Evolutionary conservation across 2,329 filamentous ascomycete species (phyloP).

Genomic region (Fusarium sp.): DNA sequence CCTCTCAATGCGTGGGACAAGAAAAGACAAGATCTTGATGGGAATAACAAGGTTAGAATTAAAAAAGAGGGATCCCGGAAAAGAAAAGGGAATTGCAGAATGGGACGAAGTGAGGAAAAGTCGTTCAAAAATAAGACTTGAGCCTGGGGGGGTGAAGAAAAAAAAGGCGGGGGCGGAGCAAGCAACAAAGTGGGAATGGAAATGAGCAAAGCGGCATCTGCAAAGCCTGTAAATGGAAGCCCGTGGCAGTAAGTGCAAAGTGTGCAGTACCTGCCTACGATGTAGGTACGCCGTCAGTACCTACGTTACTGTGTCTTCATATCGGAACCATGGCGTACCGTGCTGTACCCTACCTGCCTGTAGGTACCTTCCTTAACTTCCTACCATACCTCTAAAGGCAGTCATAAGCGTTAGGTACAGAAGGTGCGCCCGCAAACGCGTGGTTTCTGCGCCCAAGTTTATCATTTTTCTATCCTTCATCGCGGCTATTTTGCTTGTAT

Average conservation of each 20-base stretch:
- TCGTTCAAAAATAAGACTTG: constrained; percentile 36
- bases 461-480: constrained; percentile 16
- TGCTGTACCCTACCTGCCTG: constrained; percentile 18
- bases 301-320: constrained; percentile 16
- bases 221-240: neutral
- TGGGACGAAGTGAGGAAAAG: constrained; percentile 30
- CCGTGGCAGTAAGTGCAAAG: neutral
- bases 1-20: constrained; percentile 6
- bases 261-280: neutral
- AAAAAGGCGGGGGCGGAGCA: constrained; percentile 45
- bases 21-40: constrained; percentile 17
- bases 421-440: constrained; percentile 26
- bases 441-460: constrained; percentile 25
- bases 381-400: constrained; percentile 26
- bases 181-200: constrained; percentile 21
- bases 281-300: neutral
- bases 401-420: constrained; percentile 30
- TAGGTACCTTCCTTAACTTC: neutral
- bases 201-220: constrained; percentile 13
- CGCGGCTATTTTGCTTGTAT: constrained; percentile 30
- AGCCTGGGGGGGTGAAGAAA: constrained; percentile 14
- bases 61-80: constrained; percentile 36
- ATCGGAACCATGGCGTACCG: no score
- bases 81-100: constrained; percentile 43
- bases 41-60: constrained; percentile 36